Conservation (phyloP, 768 basidiomycete species). For the Podaxis sp. region DNA sequence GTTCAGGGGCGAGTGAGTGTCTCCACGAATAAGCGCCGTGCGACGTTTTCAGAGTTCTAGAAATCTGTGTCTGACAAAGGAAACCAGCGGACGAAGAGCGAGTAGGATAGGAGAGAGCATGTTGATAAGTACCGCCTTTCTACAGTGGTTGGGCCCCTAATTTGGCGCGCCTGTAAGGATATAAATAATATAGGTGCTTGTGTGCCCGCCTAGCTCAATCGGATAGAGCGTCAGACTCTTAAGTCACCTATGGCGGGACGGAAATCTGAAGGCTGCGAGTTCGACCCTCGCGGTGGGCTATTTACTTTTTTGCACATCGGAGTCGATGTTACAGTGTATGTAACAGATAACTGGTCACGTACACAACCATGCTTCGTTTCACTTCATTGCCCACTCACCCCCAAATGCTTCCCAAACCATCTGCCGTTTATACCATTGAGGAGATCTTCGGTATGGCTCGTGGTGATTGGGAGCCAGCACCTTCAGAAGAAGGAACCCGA, state of each 20-base stretch:
- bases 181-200: neutral
- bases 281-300: conserved; percentile 85
- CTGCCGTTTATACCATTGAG: neutral
- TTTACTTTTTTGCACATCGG: neutral
- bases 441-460: neutral
- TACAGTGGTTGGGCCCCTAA: neutral
- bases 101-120: neutral
- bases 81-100: neutral
- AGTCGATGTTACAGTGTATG: neutral
- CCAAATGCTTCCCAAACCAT: neutral
- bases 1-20: neutral
- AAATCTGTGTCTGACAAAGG: neutral
- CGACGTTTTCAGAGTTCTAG: neutral
- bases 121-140: neutral
- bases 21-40: neutral
- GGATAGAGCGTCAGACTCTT: conserved; percentile 50
- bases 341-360: too few relatives aligned
- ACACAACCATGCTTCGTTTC: neutral
- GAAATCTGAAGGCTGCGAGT: conserved; percentile 59
- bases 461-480: neutral
- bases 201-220: conserved; percentile 39
- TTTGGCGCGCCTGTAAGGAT: neutral
- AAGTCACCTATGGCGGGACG: neutral
- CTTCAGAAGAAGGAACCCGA: neutral
- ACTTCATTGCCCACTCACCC: neutral